phyloP scores from a whole-genome alignment of 495 filamentous ascomycete genomes.

The Neurospora tetrasperma region DNA sequence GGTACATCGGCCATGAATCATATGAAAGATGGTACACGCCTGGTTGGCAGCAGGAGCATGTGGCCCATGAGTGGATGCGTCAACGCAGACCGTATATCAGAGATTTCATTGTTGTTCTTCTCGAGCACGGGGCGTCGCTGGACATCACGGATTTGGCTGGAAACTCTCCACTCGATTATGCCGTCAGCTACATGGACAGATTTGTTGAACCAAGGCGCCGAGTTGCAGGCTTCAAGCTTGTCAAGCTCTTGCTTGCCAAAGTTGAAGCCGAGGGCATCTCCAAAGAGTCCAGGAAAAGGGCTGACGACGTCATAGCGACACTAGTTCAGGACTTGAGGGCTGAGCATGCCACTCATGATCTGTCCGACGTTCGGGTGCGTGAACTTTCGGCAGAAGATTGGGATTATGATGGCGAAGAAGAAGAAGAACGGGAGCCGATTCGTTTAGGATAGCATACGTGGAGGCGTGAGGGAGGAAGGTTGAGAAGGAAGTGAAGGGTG shows the following conservation, averaged over 20 bases:
- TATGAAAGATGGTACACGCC: not conserved
- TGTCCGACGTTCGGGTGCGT: not conserved
- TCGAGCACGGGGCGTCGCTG: not conserved
- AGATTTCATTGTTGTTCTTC: not conserved
- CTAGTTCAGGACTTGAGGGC: not conserved
- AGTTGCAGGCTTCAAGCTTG: not conserved
- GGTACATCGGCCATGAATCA: not conserved
- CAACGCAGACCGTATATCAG: not conserved
- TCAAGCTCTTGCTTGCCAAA: not conserved
- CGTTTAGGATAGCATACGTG: not conserved
- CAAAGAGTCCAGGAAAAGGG: not conserved
- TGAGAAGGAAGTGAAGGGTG: not conserved
- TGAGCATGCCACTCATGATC: not conserved
- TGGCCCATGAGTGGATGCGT: accelerated
- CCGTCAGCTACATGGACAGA: not conserved
- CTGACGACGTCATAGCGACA: not conserved
- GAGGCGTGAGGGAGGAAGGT: not conserved
- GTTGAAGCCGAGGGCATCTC: not conserved
- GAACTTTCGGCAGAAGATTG: not conserved
- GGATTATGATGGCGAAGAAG: not conserved
- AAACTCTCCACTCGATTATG: not conserved
- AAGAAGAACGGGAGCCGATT: not conserved
- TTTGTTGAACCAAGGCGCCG: not conserved
- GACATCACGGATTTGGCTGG: not conserved
- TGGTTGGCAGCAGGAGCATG: not conserved